Percentiles rank a stretch among this genome's conserved stretches.
Evolutionary conservation across 2,329 filamentous ascomycete genomes (phyloP).

Genomic region (Sclerotinia glacialis): DNA sequence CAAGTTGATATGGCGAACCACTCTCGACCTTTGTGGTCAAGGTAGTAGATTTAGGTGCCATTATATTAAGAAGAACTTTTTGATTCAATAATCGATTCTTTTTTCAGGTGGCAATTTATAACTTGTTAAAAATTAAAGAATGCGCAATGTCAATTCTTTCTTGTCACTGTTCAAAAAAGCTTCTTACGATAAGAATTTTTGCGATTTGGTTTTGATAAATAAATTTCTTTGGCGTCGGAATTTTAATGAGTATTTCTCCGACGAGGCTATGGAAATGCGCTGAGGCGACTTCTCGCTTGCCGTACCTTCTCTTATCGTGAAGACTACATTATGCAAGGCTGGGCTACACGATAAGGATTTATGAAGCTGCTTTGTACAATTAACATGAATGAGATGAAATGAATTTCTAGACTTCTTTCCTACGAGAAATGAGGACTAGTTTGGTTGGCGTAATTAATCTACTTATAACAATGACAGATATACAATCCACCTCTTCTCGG

Average conservation of each 20-base stretch:
- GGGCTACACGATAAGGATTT: slow-evolving; percentile 2
- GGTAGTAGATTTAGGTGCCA: slow-evolving; percentile 35
- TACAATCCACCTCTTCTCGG: not conserved
- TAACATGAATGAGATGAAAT: not conserved
- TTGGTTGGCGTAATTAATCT: not conserved
- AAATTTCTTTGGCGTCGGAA: slow-evolving; percentile 23
- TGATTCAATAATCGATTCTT: not conserved
- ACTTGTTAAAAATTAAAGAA: not conserved
- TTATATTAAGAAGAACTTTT: slow-evolving; percentile 28
- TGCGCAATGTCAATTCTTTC: slow-evolving; percentile 15
- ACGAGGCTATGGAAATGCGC: not conserved
- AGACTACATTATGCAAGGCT: slow-evolving; percentile 17
- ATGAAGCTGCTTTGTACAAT: slow-evolving; percentile 10
- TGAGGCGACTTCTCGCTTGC: not conserved
- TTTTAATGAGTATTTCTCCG: slow-evolving; percentile 1
- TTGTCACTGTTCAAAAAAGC: slow-evolving; percentile 7
- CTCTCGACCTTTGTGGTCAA: slow-evolving; percentile 39
- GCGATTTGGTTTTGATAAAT: slow-evolving; percentile 22
- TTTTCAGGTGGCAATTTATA: not conserved
- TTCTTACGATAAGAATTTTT: slow-evolving; percentile 21
- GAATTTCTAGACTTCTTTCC: not conserved
- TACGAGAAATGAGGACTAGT: not conserved
- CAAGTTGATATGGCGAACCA: slow-evolving; percentile 40
- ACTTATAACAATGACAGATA: not conserved
- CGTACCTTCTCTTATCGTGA: slow-evolving; percentile 12